These are phyloP conservation scores for Sugiyamaella lignohabitans DNA, from an alignment of 805 yeast species.

Conservation along the genomic window DNA sequence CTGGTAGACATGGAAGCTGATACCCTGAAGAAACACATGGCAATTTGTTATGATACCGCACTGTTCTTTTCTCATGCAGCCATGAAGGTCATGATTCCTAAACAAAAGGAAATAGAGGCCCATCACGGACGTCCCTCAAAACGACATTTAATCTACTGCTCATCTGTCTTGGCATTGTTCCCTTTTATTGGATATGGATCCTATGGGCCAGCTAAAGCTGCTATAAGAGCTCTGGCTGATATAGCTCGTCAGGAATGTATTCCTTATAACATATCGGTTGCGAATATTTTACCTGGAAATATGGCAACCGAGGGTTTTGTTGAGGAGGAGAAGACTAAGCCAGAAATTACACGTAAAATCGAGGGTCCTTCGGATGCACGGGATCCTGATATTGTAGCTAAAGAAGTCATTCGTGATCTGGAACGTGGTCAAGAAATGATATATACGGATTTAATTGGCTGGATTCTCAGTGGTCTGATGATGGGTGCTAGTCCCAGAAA, in stretches of 20 bases:
- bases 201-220: slow-evolving; percentile 86
- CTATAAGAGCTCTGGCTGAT: slow-evolving; percentile 68
- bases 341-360: slow-evolving; percentile 68
- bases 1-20: slow-evolving; percentile 57
- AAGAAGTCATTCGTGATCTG: slow-evolving; percentile 48
- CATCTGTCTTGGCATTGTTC: slow-evolving; percentile 75
- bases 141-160: slow-evolving; percentile 55
- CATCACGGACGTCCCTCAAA: slow-evolving; percentile 14
- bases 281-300: slow-evolving; percentile 82
- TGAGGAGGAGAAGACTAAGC: slow-evolving; percentile 79
- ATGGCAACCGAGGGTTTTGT: slow-evolving; percentile 81
- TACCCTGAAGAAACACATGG: slow-evolving; percentile 57
- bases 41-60: slow-evolving; percentile 67
- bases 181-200: slow-evolving; percentile 89
- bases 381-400: slow-evolving; percentile 59
- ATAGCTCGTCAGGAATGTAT: slow-evolving; percentile 74
- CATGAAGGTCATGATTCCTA: slow-evolving; percentile 25
- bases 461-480: slow-evolving; percentile 62
- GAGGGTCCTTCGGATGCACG: slow-evolving; percentile 82
- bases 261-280: slow-evolving; percentile 61
- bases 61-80: slow-evolving; percentile 63
- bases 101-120: background rate
- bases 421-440: slow-evolving; percentile 63
- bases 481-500: slow-evolving; percentile 67
- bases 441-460: slow-evolving; percentile 79